Percentiles rank a stretch among this genome's conserved stretches.
Evolutionary conservation across 2,329 filamentous ascomycete species (phyloP).

Genomic region (Colletotrichum higginsianum): DNA sequence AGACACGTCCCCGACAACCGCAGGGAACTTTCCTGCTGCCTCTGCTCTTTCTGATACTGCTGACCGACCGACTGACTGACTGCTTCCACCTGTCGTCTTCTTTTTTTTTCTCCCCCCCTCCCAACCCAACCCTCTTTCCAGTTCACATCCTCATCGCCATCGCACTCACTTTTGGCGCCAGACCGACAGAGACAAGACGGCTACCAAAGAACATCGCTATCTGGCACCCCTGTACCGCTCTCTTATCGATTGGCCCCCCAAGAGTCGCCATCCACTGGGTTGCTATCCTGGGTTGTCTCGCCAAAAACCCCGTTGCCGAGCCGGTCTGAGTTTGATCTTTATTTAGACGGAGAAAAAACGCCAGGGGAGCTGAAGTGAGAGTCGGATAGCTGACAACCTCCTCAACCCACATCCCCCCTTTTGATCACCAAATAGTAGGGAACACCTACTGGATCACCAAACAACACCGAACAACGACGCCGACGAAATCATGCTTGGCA

Average conservation of each 20-base stretch:
- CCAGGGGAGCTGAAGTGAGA: slow-evolving; percentile 34
- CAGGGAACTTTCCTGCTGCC: slow-evolving; percentile 14
- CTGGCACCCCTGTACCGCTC: slow-evolving; percentile 7
- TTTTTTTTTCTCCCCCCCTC: not conserved
- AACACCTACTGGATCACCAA: slow-evolving; percentile 18
- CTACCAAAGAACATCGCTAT: slow-evolving; percentile 4
- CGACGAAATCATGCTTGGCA: slow-evolving; percentile 57
- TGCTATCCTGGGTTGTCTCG: slow-evolving; percentile 38
- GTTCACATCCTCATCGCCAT: not conserved
- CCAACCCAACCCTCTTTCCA: not conserved
- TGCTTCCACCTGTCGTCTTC: not conserved
- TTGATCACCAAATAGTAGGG: not conserved
- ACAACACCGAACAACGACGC: not conserved
- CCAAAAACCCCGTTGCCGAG: slow-evolving; percentile 41
- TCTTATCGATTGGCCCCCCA: slow-evolving; percentile 31
- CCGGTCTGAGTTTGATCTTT: slow-evolving; percentile 40
- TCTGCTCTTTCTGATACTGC: slow-evolving; percentile 25
- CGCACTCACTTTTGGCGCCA: not conserved
- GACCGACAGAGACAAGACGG: slow-evolving; percentile 1
- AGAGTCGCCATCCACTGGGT: slow-evolving; percentile 3
- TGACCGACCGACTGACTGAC: not conserved
- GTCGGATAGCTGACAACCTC: slow-evolving; percentile 35
- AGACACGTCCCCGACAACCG: slow-evolving; percentile 35
- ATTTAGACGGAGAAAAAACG: slow-evolving; percentile 33
- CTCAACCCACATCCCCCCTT: slow-evolving; percentile 26